Evolutionary conservation across 805 yeast genomes (phyloP).

Genomic region (Wickerhamiella spandovensis): DNA sequence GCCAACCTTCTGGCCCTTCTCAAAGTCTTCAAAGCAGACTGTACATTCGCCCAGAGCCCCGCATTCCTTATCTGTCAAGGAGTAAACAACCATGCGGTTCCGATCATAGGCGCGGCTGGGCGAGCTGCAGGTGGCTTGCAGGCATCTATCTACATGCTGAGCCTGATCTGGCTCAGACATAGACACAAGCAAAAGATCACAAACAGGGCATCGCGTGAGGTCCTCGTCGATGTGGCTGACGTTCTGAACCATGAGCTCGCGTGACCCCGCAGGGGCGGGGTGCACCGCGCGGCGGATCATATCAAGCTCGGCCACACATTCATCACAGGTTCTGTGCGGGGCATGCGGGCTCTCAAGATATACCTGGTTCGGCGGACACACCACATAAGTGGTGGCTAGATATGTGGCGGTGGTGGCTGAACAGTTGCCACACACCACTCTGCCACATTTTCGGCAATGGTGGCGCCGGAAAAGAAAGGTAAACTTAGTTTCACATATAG

Average conservation of each 20-base stretch:
- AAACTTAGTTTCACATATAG: constrained; percentile 39
- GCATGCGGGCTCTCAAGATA: constrained; percentile 38
- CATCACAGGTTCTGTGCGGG: constrained; percentile 62
- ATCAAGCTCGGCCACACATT: constrained; percentile 50
- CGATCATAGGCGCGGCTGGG: constrained; percentile 25
- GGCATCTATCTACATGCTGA: constrained; percentile 57
- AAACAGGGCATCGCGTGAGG: constrained; percentile 27
- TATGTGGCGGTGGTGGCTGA: constrained; percentile 41
- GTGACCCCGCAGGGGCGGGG: constrained; percentile 2
- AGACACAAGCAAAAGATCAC: constrained; percentile 21
- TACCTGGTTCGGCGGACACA: constrained; percentile 37
- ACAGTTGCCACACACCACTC: constrained; percentile 61
- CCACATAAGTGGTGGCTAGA: constrained; percentile 46
- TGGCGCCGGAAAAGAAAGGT: constrained; percentile 59
- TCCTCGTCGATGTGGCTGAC: constrained; percentile 20
- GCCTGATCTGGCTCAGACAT: constrained; percentile 33
- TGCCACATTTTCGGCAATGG: constrained; percentile 68
- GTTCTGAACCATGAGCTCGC: constrained; percentile 16
- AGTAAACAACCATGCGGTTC: constrained; percentile 78
- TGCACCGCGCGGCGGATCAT: constrained; percentile 32
- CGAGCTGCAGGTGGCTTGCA: constrained; percentile 34
- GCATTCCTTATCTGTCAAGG: constrained; percentile 24
- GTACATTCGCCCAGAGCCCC: constrained; percentile 61
- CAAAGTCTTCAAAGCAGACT: constrained; percentile 81
- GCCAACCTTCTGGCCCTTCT: constrained; percentile 79